Base-by-base conservation (phyloP, 208 protist species). In the Crithidia thermophila region DNA sequence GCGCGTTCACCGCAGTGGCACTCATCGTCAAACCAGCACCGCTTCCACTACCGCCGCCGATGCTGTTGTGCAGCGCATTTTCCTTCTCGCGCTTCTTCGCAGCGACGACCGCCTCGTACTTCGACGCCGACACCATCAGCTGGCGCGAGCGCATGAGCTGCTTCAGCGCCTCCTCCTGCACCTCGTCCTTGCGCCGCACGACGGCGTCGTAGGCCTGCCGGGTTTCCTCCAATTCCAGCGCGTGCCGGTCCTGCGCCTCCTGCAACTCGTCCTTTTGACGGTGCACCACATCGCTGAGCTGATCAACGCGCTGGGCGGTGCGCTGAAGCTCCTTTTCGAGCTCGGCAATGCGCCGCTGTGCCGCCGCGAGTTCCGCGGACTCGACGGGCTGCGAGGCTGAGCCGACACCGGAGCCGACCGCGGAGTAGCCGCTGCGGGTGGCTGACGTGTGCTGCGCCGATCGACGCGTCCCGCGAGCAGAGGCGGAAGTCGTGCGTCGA, bases 151-250 rank as follows among this genome's bases (percentile, higher is more conserved):
- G 75, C 51, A 87, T 34, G 13, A 93, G 40, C 53, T 87, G 71
- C 25, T 67, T 62, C 49, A 93, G 59, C 14, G 77, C 66, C 60
- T 82, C 76, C 33, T 86, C 81, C 52, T 90, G 79, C 43, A 76
- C 61, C n/a, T 79, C 76, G 42, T 82, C 75, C 34, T 84, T 82
- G 25, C 72, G 68, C 4, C 56, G 62, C 30, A 92, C 36, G 14
- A 73, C 73, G 7, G 75, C 57, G 11, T 79, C 74, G 65, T 89
- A 79, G 36, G 59, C 72, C 42, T 80, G 75, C 31, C 77, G 69
- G 28, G 70, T 37, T 20, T 87, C 81, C 39, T 74, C 77, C 34
- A 85, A 21, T 64, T 89, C 84, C 42, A 87, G 49, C 31, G 58
- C 27, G 42, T 87, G 79, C 16, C 63, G 62, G 18, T 79, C 78